Base-by-base conservation (phyloP, 2,329 filamentous ascomycete species). In the Polychaeton citri region DNA sequence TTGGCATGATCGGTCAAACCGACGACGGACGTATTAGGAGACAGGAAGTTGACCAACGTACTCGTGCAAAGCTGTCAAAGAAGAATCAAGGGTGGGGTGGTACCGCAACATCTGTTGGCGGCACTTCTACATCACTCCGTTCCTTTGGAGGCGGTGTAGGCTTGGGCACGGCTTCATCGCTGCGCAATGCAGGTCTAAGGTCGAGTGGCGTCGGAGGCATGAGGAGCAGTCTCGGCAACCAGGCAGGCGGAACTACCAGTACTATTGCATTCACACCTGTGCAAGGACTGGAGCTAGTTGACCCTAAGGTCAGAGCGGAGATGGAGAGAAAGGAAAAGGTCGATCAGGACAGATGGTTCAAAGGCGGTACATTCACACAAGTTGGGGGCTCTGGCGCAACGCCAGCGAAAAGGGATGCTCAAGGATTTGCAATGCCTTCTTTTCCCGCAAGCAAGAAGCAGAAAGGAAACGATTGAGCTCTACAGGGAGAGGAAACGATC, bases 1-100 rank as follows among this genome's bases (percentile, higher is more conserved):
- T 98, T 58, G 90, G 90, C 38, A 96, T 96, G 90, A 87, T 98
- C 43, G 90, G 90, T 1, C 79, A 85, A 51, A 68, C 76, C 44
- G 83, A 87, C 54, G 84, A 87, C 44, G 90, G 90, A n/a, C 76
- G 83, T 9, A 83, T 98, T 43, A 81, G 90, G 38, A 79, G 78
- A 21, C 71, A 83, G 34, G 87, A 95, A 60, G 81, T 98, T 52
- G 90, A 98, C 57, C 81, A 90, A 55, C 79, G 88, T 40, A 98
- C 90, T 3, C 76, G 84, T 38, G 90, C 90, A 31, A 95, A 93
- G 58, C 74, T 98, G 30, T 85, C 81, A 53, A 87, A 87, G 57
- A 95, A 93, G 65, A 92, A 88, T 62, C 87, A 92, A 51, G 90
- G 90, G 18, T 98, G 90, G 90, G 88, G 87, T 37, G 76, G 71